Evolutionary conservation across 129 eudicot species (phyloP).

Genomic region (Flaveria ramosissima): DNA sequence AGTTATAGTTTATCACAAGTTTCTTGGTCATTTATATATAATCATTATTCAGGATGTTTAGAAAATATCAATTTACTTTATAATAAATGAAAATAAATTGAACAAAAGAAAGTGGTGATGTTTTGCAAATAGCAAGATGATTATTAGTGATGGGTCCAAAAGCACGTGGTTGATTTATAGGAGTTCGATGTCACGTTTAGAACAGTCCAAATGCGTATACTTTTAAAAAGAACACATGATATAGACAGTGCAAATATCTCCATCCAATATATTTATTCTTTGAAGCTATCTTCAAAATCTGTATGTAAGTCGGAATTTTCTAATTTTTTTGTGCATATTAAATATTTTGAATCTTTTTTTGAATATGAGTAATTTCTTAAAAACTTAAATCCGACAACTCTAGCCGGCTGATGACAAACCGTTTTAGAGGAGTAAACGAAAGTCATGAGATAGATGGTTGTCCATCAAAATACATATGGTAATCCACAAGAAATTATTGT

Average conservation of each 20-base stretch:
- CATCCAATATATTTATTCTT: neutral
- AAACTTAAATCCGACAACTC: too few relatives aligned
- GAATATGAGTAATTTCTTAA: too few relatives aligned
- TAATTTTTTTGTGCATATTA: neutral
- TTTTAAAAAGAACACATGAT: conserved; percentile 12
- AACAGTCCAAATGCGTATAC: conserved; percentile 17
- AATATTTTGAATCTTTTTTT: too few relatives aligned
- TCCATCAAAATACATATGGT: too few relatives aligned
- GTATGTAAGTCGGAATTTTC: neutral
- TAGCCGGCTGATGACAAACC: too few relatives aligned
- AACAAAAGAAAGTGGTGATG: conserved; percentile 29
- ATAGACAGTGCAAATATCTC: conserved; percentile 20
- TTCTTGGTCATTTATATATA: neutral
- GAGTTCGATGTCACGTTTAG: conserved; percentile 25
- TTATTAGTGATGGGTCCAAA: conserved; percentile 24
- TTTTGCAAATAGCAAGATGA: conserved; percentile 15
- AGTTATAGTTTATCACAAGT: neutral
- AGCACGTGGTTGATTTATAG: conserved; percentile 30
- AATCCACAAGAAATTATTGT: too few relatives aligned
- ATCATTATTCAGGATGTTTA: neutral
- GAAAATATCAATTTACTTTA: neutral
- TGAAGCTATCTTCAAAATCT: neutral
- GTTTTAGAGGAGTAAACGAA: too few relatives aligned
- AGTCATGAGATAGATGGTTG: too few relatives aligned
- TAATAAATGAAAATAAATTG: neutral